Evolutionary conservation across 345 rosid genomes (phyloP).

Genomic region (Citrus maxima): DNA sequence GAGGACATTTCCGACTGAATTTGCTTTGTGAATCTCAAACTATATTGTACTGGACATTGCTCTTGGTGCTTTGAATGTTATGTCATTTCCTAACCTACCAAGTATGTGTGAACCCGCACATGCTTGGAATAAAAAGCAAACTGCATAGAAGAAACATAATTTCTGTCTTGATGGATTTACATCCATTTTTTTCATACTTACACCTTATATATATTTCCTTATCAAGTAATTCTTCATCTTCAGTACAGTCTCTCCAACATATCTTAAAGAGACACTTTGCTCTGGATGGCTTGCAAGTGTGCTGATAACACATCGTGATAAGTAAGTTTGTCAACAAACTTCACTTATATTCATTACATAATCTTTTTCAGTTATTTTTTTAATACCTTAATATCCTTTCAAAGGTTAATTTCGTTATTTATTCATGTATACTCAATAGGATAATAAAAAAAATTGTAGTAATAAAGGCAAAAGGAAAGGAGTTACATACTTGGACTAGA

Average conservation of each 20-base stretch:
- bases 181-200: background rate
- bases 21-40: background rate
- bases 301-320: constrained; percentile 41
- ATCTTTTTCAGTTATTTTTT: background rate
- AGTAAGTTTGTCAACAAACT: constrained; percentile 28
- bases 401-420: background rate
- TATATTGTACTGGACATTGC: background rate
- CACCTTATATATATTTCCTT: background rate
- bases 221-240: constrained; percentile 18
- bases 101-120: background rate
- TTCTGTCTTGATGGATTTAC: background rate
- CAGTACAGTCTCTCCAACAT: constrained; percentile 63
- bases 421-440: background rate
- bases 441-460: background rate
- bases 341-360: background rate
- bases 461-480: background rate
- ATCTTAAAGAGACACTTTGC: constrained; percentile 55
- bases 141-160: background rate
- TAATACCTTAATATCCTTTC: background rate
- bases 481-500: background rate
- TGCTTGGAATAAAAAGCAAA: background rate
- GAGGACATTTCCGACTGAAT: background rate
- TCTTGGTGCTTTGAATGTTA: background rate
- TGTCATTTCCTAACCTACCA: background rate
- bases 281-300: constrained; percentile 58